Evolutionary conservation across 768 basidiomycete species (phyloP).

Genomic region (Trametes villosa): DNA sequence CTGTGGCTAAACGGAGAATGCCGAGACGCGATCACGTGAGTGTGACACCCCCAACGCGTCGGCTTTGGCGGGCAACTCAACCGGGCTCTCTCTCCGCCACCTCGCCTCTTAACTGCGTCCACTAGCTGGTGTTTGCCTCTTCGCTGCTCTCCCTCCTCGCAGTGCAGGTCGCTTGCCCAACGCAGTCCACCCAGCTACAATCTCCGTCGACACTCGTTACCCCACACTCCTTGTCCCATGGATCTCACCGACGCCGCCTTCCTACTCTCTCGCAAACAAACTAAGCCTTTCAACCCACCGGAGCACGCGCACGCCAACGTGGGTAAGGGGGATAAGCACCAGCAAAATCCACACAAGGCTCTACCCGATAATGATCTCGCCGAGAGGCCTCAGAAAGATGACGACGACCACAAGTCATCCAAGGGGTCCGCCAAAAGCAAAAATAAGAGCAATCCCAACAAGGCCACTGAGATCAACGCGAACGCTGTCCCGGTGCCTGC

Average conservation of each 20-base stretch:
- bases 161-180: slow-evolving; percentile 24
- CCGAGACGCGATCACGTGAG: slow-evolving; percentile 23
- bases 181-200: not conserved
- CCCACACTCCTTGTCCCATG: slow-evolving; percentile 22
- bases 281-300: not conserved
- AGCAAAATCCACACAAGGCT: not conserved
- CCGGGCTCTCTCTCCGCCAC: not conserved
- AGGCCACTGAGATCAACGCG: slow-evolving; percentile 27
- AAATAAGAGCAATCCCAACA: slow-evolving; percentile 10
- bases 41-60: not conserved
- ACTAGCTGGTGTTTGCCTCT: not conserved
- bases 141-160: not conserved
- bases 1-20: not conserved
- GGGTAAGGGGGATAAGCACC: not conserved
- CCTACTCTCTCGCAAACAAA: slow-evolving; percentile 8
- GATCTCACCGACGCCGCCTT: slow-evolving; percentile 8
- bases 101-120: not conserved
- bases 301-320: not conserved
- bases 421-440: slow-evolving; percentile 16
- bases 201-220: slow-evolving; percentile 21
- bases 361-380: slow-evolving; percentile 5
- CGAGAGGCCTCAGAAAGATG: slow-evolving; percentile 15
- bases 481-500: slow-evolving; percentile 54
- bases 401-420: slow-evolving; percentile 9
- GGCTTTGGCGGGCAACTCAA: slow-evolving; percentile 2